phyloP scores from a whole-genome alignment of 202 grass and related monocot species.

The Musa balbisiana region DNA sequence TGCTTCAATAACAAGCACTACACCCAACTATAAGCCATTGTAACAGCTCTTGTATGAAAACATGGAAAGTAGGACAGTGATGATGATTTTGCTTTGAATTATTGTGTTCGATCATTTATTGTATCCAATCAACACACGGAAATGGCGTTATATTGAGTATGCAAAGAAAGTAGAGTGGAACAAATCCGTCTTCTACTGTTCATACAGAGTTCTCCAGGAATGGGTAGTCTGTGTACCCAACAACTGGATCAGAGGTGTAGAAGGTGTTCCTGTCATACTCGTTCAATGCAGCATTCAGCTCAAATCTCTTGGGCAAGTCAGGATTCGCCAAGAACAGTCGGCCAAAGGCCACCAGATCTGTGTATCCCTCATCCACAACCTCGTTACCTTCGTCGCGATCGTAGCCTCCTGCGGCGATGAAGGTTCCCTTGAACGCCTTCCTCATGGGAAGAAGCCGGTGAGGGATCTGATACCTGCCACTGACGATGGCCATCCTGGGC shows the following conservation, averaged over 20 bases:
- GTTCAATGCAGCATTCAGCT: not conserved
- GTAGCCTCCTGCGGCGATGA: slow-evolving; percentile 40
- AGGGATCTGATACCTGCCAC: slow-evolving; percentile 25
- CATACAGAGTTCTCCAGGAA: not conserved
- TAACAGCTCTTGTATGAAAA: too few species aligned
- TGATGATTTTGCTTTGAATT: too few species aligned
- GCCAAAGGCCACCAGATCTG: not conserved
- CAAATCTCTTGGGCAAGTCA: slow-evolving; percentile 12
- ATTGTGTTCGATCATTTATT: too few species aligned
- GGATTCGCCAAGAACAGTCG: slow-evolving; percentile 2
- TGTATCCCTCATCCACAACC: not conserved
- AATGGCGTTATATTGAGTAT: too few species aligned
- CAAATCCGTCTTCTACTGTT: too few species aligned
- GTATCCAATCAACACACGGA: too few species aligned
- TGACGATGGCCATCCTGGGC: slow-evolving; percentile 30
- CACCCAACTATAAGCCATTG: too few species aligned
- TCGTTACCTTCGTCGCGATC: slow-evolving; percentile 30
- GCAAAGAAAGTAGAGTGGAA: too few species aligned
- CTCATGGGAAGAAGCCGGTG: slow-evolving; percentile 27
- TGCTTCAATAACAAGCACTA: too few species aligned
- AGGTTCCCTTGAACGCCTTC: slow-evolving; percentile 33
- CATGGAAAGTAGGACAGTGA: too few species aligned
- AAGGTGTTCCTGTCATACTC: slow-evolving; percentile 5
- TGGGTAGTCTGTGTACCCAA: slow-evolving; percentile 7
- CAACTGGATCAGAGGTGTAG: not conserved